Base-by-base conservation (phyloP, 164 flowering plant species). In the Kalanchoe fedtschenkoi region DNA sequence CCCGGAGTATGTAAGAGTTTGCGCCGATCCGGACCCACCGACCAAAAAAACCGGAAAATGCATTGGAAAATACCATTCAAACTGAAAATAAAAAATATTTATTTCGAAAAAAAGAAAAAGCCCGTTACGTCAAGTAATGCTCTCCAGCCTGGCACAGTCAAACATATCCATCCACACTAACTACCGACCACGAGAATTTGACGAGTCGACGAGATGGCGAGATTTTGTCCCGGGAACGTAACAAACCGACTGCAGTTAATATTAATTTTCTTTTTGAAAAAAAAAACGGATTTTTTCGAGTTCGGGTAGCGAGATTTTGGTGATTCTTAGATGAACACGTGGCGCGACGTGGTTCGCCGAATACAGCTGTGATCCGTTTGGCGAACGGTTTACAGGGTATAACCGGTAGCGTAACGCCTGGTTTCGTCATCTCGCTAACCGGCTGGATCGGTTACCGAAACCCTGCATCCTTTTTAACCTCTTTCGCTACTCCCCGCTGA, bases 211-310 rank as follows among this genome's bases (percentile, higher is more conserved):
- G 13, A 37, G 13, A 8, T 37, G 11, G 13, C 8, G 26, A 47
- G 8, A 22, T 22, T 47, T 9, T 22, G 26, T 6, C 24, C n/a
- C 5, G 14, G 16, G 32, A 51, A 51, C 17, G 56, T 51, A 51
- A n/a, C n/a, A n/a, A n/a, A 51, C 56, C 32, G 26, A 51, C 33
- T 30, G 56, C 14, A 51, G 56, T 51, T 51, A 51, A 51, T 51
- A 51, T 0, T 0, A 24, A 51, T 16, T 11, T 37, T 37, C 8
- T 0, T 11, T 24, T 10, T 22, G 8, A 2, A 26, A 26, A 9
- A 39, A 2, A 51, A 51, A 51, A 51, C 56, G 32, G 56, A 51
- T 51, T 24, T 51, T 51, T 51, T 24, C 26, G 32, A 51, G 56
- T 51, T 51, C 32, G 5, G 32, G 1, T 51, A n/a, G 56, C n/a